Evolutionary conservation across 2,329 filamentous ascomycete genomes (phyloP), one percentile per base, ranked within the genome.

Genomic region (Phoma sp.): DNA sequence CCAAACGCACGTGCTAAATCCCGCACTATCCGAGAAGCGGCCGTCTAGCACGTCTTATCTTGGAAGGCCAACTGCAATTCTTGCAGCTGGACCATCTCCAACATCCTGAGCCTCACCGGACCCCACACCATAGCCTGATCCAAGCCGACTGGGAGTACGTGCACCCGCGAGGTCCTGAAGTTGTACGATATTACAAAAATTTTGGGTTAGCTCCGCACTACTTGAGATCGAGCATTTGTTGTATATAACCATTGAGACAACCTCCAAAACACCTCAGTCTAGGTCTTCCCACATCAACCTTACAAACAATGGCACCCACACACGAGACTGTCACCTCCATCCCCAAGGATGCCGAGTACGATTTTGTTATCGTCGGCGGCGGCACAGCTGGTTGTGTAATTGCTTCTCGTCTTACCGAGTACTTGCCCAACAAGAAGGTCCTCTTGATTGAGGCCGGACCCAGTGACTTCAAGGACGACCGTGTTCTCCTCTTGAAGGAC

Each of bases 391-490:
- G 91, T 75, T 95, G 90, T 78, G 90, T 95, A 57, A 84, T 95
- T 66, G 91, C 89, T 50, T 87, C 89, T 48, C 86, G 91, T 46
- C 83, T 96, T 58, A 87, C 91, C 29, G 85, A 91, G 75, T 95
- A 96, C 74, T 82, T 96, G 38, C 92, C 92, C 44, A 82, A 90
- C 75, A 92, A 90, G 79, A 88, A 84, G 63, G 84, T 93, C 52
- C 85, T 96, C 53, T 76, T 96, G 68, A 89, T 96, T 74, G 92
- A 96, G 80, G 92, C 88, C 61, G 92, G 92, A 40, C 92, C 92
- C 50, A 93, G 89, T 72, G 92, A 96, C 76, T 95, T 88, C 77
- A 89, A 89, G 80, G 89, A 96, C 75, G 89, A 95, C 75, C 86
- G 90, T 52, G 92, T 96, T 40, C 83, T 96, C 45, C 87, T 93